Evolutionary conservation across 176 grass and related monocot genomes (phyloP), one percentile per base, ranked within the genome.

Genomic region (Avena insularis): DNA sequence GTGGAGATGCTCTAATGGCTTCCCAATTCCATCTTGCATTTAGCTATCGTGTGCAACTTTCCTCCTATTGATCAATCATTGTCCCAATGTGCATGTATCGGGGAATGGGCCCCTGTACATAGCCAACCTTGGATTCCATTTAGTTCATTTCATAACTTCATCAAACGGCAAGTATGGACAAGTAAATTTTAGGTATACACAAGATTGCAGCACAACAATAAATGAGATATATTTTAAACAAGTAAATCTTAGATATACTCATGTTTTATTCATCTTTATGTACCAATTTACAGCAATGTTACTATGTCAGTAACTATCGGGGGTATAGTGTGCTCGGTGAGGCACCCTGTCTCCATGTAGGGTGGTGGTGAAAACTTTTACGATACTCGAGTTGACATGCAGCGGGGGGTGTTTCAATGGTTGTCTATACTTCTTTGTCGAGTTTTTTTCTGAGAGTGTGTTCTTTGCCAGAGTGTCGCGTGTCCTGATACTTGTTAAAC

Each of bases 121-220:
- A 53, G 72, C 6, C 1, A 53, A 17, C 49, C 49, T 77, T 5
- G 15, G 1, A 33, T 77, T 33, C 50, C 50, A 77, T 54, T 76
- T 76, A 76, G 14, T 31, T 75, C 13, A 75, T 75, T 50, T 50
- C n/a, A 8, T 75, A 51, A 50, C 5, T 75, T 75, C 47, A 76
- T 53, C 23, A 53, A 14, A 76, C 29, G 48, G 6, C 4, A 31
- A 53, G 21, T 31, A 76, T 16, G 13, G 21, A 54, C 48, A 76
- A 40, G 65, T 68, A 68, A 67, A 68, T 36, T 3, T 36, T 68
- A 68, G 46, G 27, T 51, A 49, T 31, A 29, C 72, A 31, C 72
- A 71, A 71, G 69, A n/a, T 71, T 25, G 9, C 31, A 65, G 25
- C 21, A 29, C 62, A 65, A 13, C 25, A 71, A 8, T 71, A 15